phyloP scores from a whole-genome alignment of 2,329 filamentous ascomycete species.

The Pseudofabraea citricarpa region DNA sequence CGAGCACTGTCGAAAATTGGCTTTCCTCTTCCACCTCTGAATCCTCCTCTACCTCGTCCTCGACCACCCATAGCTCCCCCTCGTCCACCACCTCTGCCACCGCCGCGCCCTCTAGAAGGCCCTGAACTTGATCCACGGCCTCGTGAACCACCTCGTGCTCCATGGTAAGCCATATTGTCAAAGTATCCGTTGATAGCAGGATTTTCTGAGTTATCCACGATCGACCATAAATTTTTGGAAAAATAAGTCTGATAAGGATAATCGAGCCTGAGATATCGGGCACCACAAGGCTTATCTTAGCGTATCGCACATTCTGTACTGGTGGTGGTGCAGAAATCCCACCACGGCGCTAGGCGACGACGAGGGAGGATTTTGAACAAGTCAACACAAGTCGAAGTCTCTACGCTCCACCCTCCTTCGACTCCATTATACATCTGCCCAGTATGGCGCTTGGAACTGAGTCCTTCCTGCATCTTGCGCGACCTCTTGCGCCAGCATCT shows the following conservation, averaged over 20 bases:
- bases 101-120: conserved; percentile 16
- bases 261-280: too few species aligned
- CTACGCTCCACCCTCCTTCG: conserved; percentile 8
- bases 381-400: conserved; percentile 4
- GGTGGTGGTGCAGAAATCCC: conserved; percentile 1
- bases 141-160: conserved; percentile 6
- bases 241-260: too few species aligned
- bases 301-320: too few species aligned
- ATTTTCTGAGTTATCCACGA: too few species aligned
- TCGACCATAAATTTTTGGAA: too few species aligned
- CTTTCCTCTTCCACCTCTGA: conserved; percentile 26
- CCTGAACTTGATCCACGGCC: conserved; percentile 7
- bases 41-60: conserved; percentile 19
- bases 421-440: conserved; percentile 32
- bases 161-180: conserved; percentile 15
- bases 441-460: conserved; percentile 75
- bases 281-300: conserved; percentile 11
- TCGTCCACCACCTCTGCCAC: conserved; percentile 19
- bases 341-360: conserved; percentile 8
- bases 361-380: conserved; percentile 15
- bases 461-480: conserved; percentile 89
- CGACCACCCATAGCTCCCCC: conserved; percentile 20
- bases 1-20: conserved; percentile 42
- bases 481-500: conserved; percentile 79
- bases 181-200: too few species aligned